These are phyloP conservation scores for Ceratobasidium sp. DNA, from an alignment of 1,284 basidiomycete species.

Conservation along the genomic window DNA sequence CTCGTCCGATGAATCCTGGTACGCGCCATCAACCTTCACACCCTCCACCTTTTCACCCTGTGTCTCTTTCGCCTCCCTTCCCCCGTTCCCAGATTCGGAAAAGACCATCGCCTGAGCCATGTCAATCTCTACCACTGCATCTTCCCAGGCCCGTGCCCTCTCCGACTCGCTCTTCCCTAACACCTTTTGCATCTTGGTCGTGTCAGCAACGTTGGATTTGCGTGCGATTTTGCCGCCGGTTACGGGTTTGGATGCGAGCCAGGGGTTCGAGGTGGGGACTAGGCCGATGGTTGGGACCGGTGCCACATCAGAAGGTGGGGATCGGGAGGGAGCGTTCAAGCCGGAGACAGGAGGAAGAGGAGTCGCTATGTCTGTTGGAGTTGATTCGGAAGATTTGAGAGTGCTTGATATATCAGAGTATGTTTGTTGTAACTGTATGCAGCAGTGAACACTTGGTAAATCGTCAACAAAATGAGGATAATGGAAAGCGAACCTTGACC, in stretches of 20 bases:
- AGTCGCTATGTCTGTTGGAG: constrained; percentile 14
- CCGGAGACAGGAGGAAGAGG: neutral
- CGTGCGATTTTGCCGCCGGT: constrained; percentile 1
- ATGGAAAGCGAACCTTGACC: constrained; percentile 12
- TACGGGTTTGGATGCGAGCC: neutral
- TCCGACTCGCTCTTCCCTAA: constrained; percentile 49
- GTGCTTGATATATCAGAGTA: constrained; percentile 34
- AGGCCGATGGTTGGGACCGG: neutral
- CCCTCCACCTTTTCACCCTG: constrained; percentile 47
- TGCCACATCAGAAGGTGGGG: neutral
- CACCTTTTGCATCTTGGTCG: constrained; percentile 43
- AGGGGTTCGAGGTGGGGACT: constrained; percentile 10
- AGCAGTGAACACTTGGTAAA: neutral
- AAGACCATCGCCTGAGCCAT: constrained; percentile 18
- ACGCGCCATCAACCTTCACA: constrained; percentile 52
- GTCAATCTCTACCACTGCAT: constrained; percentile 26
- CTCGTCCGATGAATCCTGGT: constrained; percentile 62
- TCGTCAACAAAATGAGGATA: neutral
- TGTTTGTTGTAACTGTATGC: constrained; percentile 17
- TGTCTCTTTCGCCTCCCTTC: constrained; percentile 46
- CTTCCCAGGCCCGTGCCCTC: constrained; percentile 44
- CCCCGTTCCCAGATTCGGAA: constrained; percentile 27
- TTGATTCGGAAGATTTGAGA: constrained; percentile 22
- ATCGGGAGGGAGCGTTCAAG: neutral
- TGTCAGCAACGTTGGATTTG: constrained; percentile 19